Base-by-base conservation (phyloP, 225 moss, liverwort and hornwort species). In the Polytrichum commune region DNA sequence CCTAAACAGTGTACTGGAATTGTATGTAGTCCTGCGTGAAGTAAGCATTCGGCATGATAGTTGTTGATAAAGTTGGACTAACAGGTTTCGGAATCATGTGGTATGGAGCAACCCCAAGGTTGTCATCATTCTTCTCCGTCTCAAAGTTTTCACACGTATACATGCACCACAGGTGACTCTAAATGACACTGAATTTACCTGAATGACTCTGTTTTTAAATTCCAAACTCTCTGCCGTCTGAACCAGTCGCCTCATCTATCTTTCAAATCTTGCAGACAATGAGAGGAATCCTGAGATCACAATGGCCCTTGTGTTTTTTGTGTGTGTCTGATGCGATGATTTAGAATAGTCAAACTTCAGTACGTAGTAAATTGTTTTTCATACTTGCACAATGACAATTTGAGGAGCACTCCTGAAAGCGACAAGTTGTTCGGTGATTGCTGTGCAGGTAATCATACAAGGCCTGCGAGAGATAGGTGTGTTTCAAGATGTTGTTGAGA, bases 391-490 rank as follows among this genome's bases (percentile, higher is more conserved):
- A 3, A 16, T 0, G 13, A 16, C 10, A 38, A 38, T 9, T 58
- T 58, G 58, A 58, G 32, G 20, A 27, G 66, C 66, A 32, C 29
- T 30, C n/a, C 23, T 67, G 19, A 26, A 67, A 67, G 6, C 19
- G 32, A 16, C 46, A 46, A 19, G n/a, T 29, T 19, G 27, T 24
- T 25, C 1, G 60, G 24, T 60, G 58, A 24, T 8, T 22, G 23
- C 60, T 24, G 56, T 56, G 55, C 69, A 74, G 65, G 30, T 74
- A 25, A 66, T 74, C 27, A 74, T 74, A 27, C 74, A 74, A 65
- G 66, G 74, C 9, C 16, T 74, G 66, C 27, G 56, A 53, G 65
- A 74, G 66, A 23, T 19, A 55, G 74, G 74, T 4, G 28, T 54
- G 5, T 74, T 67, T 65, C 65, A 32, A 25, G 74, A 66, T 64